Evolutionary conservation across 2,329 filamentous ascomycete species (phyloP).

Genomic region (Cercospora canescens): DNA sequence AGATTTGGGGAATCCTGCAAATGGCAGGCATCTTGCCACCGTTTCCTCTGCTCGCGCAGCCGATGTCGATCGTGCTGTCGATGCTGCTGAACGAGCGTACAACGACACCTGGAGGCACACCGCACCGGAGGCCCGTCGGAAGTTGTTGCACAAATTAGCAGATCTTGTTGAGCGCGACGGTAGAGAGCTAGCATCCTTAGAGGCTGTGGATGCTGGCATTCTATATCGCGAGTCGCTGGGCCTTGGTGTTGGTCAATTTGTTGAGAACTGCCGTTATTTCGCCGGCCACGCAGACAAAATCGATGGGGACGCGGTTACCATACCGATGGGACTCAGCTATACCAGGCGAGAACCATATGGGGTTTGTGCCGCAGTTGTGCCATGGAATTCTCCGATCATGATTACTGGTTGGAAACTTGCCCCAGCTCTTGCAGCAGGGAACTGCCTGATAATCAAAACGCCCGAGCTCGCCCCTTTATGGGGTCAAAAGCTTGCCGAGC

Average conservation of each 20-base stretch:
- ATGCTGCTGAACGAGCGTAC: not conserved
- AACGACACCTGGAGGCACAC: not conserved
- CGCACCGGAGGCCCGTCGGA: not conserved
- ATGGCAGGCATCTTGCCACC: not conserved
- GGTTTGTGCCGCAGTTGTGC: slow-evolving; percentile 59
- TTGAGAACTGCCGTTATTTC: not conserved
- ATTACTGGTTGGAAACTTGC: slow-evolving; percentile 53
- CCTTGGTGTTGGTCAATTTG: not conserved
- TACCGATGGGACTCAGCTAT: not conserved
- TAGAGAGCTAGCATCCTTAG: not conserved
- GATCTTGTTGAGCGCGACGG: not conserved
- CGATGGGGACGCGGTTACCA: not conserved
- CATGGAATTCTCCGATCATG: slow-evolving; percentile 56
- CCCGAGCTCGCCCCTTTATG: slow-evolving; percentile 21
- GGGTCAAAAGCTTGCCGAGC: slow-evolving; percentile 23
- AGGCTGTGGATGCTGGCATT: not conserved
- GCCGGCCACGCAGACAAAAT: not conserved
- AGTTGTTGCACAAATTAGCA: not conserved
- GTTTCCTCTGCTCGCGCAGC: not conserved
- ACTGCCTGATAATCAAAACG: slow-evolving; percentile 61
- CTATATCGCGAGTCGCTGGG: not conserved
- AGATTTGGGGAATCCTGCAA: not conserved
- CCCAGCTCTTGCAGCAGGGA: slow-evolving; percentile 61
- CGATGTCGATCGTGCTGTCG: not conserved
- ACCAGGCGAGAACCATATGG: slow-evolving; percentile 46